A percentile compares a stretch with the other conserved stretches of the same genome.
Evolutionary conservation across 2,329 filamentous ascomycete genomes (phyloP).

Genomic region (Penicillium sp.): DNA sequence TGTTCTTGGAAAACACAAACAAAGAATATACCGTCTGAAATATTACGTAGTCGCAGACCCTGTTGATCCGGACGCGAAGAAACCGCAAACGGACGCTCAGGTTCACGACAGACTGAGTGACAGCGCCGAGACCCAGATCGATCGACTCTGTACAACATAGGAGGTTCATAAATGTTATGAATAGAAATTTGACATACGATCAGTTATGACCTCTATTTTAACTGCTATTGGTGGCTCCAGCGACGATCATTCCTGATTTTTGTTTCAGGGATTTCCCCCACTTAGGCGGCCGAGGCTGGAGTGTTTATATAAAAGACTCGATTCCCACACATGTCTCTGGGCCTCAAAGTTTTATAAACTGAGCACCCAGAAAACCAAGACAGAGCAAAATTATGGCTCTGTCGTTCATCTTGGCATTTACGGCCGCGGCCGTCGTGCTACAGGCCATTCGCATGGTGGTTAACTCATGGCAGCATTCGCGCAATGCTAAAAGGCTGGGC

Average conservation of each 20-base stretch:
- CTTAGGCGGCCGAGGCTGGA: neutral
- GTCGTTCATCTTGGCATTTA: constrained; percentile 23
- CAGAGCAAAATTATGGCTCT: constrained; percentile 15
- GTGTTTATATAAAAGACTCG: constrained; percentile 3
- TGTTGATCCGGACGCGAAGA: neutral
- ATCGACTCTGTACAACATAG: neutral
- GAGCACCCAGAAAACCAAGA: neutral
- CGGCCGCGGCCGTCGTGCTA: constrained; percentile 25
- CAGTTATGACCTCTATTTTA: neutral
- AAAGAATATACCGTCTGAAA: neutral
- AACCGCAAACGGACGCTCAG: neutral
- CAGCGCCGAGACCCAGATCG: constrained; percentile 4
- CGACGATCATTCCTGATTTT: constrained; percentile 1
- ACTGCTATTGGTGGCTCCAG: neutral
- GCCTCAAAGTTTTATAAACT: neutral
- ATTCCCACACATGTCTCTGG: neutral
- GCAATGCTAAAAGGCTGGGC: constrained; percentile 26
- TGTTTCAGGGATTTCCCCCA: neutral
- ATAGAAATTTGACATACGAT: neutral
- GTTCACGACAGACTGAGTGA: neutral
- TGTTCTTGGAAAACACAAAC: neutral
- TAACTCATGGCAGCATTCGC: constrained; percentile 27
- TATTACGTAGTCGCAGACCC: neutral
- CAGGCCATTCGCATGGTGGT: constrained; percentile 25
- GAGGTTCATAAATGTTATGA: neutral